These are phyloP conservation scores for Akebia trifoliata DNA, from an alignment of 164 flowering plant species.

Conservation along the genomic window DNA sequence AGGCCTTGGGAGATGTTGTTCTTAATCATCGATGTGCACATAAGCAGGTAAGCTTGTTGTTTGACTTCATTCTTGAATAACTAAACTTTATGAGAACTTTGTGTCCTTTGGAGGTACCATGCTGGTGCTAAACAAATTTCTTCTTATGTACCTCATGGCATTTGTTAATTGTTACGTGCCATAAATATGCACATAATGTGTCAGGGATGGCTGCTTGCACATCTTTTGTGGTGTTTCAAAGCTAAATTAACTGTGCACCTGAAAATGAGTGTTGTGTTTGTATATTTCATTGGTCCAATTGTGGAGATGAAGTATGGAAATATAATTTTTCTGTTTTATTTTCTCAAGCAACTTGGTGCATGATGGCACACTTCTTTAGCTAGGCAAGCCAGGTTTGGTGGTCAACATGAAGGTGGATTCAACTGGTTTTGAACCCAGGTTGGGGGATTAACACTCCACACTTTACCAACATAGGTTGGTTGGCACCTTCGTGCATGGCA, in stretches of 20 bases:
- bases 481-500: no score
- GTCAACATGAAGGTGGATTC: no score
- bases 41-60: constrained; percentile 35
- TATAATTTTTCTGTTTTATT: no score
- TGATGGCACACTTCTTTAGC: no score
- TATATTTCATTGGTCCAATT: neutral
- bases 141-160: neutral
- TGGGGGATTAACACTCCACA: no score
- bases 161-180: neutral
- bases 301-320: no score
- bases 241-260: constrained; percentile 4
- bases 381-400: no score
- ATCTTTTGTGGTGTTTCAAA: neutral
- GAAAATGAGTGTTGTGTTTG: neutral
- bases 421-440: no score
- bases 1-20: constrained; percentile 66
- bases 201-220: neutral
- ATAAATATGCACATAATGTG: neutral
- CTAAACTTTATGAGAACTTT: neutral
- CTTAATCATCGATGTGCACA: constrained; percentile 67
- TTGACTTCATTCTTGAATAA: neutral
- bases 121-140: neutral
- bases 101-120: constrained; percentile 2
- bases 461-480: no score
- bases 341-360: no score